Evolutionary conservation across 2,329 filamentous ascomycete genomes (phyloP).

Genomic region (Monosporascus sp.): DNA sequence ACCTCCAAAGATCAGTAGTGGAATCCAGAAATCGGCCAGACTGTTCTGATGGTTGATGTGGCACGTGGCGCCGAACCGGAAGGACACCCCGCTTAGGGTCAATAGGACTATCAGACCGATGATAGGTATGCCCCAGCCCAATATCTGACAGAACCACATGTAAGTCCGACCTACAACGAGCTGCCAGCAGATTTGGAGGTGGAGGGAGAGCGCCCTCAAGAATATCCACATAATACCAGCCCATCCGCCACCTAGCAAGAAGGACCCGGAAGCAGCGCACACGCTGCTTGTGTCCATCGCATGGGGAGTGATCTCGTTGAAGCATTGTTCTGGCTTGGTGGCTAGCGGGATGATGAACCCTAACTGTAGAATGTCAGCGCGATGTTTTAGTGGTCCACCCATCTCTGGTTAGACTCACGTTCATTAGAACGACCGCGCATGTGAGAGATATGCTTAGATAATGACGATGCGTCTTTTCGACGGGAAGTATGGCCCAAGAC

Average conservation of each 20-base stretch:
- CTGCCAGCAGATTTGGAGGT: slow-evolving; percentile 98
- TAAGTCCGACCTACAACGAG: slow-evolving; percentile 81
- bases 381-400: background rate
- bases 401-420: slow-evolving; percentile 48
- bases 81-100: slow-evolving; percentile 84
- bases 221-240: slow-evolving; percentile 86
- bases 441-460: slow-evolving; percentile 88
- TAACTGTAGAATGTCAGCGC: slow-evolving; percentile 45
- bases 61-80: slow-evolving; percentile 85
- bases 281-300: slow-evolving; percentile 78
- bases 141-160: slow-evolving; percentile 75
- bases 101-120: slow-evolving; percentile 71
- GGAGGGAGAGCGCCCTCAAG: slow-evolving; percentile 81
- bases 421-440: slow-evolving; percentile 69
- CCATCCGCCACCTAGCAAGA: slow-evolving; percentile 83
- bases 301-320: slow-evolving; percentile 85
- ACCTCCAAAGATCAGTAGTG: slow-evolving; percentile 61
- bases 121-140: slow-evolving; percentile 80
- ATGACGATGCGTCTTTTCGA: slow-evolving; percentile 85
- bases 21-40: slow-evolving; percentile 83
- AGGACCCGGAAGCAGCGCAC: slow-evolving; percentile 83
- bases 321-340: slow-evolving; percentile 73
- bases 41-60: slow-evolving; percentile 90
- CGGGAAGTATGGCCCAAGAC: slow-evolving; percentile 74
- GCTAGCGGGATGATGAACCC: slow-evolving; percentile 87